Conservation (phyloP, 352 stramenopile species). For the Phytophthora fragariae region DNA sequence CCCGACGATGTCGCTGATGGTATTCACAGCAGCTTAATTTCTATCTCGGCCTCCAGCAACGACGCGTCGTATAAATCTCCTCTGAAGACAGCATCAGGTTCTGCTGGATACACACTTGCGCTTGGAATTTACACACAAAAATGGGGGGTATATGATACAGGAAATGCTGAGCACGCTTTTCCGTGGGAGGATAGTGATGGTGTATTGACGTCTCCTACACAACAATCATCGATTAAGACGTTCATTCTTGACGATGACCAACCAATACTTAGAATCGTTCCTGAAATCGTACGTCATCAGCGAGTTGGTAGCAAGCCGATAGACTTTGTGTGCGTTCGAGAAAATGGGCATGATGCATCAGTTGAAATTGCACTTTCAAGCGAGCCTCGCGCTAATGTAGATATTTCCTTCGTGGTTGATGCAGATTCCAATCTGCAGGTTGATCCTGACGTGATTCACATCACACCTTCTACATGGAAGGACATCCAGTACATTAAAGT, state of each 20-base stretch:
- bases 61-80: constrained; percentile 52
- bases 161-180: constrained; percentile 59
- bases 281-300: constrained; percentile 47
- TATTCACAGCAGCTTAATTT: constrained; percentile 48
- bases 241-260: constrained; percentile 71
- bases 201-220: constrained; percentile 55
- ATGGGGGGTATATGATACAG: constrained; percentile 60
- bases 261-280: constrained; percentile 39
- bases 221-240: constrained; percentile 27
- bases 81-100: constrained; percentile 32
- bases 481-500: constrained; percentile 33
- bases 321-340: constrained; percentile 51
- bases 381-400: constrained; percentile 49
- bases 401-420: constrained; percentile 41
- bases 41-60: constrained; percentile 39
- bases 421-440: constrained; percentile 35
- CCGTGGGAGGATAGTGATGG: constrained; percentile 53
- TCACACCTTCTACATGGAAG: constrained; percentile 46
- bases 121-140: constrained; percentile 58
- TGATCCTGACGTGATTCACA: constrained; percentile 38
- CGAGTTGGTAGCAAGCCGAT: constrained; percentile 31
- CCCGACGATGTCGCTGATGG: constrained; percentile 47
- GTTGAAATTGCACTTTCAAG: constrained; percentile 49
- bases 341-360: constrained; percentile 51
- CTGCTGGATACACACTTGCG: constrained; percentile 46